Evolutionary conservation across 441 rosid species (phyloP).

Genomic region (Sinapis alba): DNA sequence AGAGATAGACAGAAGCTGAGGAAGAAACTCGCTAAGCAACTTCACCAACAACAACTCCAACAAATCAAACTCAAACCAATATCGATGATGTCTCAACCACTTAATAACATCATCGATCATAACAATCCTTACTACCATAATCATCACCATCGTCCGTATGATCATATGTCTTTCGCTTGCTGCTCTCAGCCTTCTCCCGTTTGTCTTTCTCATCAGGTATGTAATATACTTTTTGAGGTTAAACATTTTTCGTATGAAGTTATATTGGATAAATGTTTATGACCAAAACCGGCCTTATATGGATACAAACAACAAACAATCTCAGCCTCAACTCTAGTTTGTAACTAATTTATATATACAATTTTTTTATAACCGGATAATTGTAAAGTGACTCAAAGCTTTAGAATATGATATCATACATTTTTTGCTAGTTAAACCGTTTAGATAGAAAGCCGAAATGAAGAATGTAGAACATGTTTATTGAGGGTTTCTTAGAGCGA

Average conservation of each 20-base stretch:
- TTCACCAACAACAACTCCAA: conserved; percentile 52
- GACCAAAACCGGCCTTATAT: not conserved
- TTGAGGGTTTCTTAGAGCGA: too few relatives aligned
- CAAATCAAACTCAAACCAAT: conserved; percentile 40
- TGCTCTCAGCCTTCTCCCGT: conserved; percentile 33
- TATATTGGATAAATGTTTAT: not conserved
- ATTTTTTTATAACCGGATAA: not conserved
- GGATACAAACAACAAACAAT: not conserved
- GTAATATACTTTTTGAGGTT: not conserved
- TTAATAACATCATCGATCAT: conserved; percentile 37
- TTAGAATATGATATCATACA: not conserved
- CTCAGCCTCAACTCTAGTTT: not conserved
- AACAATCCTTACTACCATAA: conserved; percentile 3
- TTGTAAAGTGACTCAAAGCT: not conserved
- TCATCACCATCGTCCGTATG: conserved; percentile 16
- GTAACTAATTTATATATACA: not conserved
- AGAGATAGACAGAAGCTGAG: conserved; percentile 67
- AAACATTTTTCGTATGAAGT: not conserved
- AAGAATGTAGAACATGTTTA: too few relatives aligned
- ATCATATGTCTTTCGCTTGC: conserved; percentile 42
- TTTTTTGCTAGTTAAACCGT: not conserved
- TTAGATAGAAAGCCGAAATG: not conserved
- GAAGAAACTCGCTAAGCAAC: conserved; percentile 70
- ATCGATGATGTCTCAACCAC: conserved; percentile 35
- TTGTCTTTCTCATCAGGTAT: conserved; percentile 41